Evolutionary conservation across 2,329 filamentous ascomycete species (phyloP).

Genomic region (Stachybotrys echinatus): DNA sequence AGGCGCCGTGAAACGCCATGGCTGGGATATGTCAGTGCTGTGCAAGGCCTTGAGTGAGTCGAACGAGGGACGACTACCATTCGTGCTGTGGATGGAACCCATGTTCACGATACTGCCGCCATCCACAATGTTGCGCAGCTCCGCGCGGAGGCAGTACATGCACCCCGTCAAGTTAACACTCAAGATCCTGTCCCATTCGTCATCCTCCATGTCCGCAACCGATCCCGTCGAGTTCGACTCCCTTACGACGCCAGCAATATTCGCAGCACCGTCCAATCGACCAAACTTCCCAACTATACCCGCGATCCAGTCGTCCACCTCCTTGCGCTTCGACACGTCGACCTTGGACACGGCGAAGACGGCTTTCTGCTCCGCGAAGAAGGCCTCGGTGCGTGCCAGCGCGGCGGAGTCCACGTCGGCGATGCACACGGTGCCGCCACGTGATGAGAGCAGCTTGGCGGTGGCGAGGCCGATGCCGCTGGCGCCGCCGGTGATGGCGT

Average conservation of each 20-base stretch:
- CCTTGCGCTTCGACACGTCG: slow-evolving; percentile 38
- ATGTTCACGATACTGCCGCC: slow-evolving; percentile 52
- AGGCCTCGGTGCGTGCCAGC: slow-evolving; percentile 21
- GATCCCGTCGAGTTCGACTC: slow-evolving; percentile 31
- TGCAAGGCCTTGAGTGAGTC: not conserved
- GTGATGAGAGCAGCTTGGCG: slow-evolving; percentile 27
- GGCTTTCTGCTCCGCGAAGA: slow-evolving; percentile 18
- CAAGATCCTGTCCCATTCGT: slow-evolving; percentile 40
- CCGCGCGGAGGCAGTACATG: slow-evolving; percentile 42
- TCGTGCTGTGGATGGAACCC: slow-evolving; percentile 1
- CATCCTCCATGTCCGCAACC: slow-evolving; percentile 36
- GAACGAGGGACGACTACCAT: slow-evolving; percentile 1
- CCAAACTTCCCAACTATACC: slow-evolving; percentile 38
- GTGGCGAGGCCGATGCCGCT: slow-evolving; percentile 36
- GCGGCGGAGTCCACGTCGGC: slow-evolving; percentile 29
- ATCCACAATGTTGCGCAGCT: slow-evolving; percentile 37
- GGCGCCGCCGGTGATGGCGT: slow-evolving; percentile 24
- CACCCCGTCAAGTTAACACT: slow-evolving; percentile 41
- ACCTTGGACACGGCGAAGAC: slow-evolving; percentile 30
- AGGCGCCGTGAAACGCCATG: slow-evolving; percentile 25
- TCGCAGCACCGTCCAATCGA: slow-evolving; percentile 46
- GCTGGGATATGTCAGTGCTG: not conserved
- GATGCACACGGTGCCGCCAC: slow-evolving; percentile 30
- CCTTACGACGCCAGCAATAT: slow-evolving; percentile 46
- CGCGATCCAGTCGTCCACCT: slow-evolving; percentile 45